Percentiles rank a stretch among this genome's conserved stretches.
phyloP scores from a whole-genome alignment of 768 basidiomycete species.

The Rhodotorula paludigena region DNA sequence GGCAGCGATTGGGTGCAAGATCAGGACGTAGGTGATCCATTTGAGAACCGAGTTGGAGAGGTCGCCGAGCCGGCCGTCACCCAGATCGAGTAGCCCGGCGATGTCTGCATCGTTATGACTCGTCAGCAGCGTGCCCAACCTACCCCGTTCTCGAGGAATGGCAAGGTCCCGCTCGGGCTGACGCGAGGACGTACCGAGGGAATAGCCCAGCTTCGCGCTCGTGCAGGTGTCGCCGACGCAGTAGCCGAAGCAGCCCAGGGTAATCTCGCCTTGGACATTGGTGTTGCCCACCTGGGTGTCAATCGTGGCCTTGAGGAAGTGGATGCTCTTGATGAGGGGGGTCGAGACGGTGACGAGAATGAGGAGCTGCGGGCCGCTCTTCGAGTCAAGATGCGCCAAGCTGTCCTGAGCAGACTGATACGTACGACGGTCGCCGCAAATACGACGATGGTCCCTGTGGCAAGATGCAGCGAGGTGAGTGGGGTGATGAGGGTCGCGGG shows the following conservation, averaged over 20 bases:
- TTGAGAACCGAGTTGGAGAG: constrained; percentile 81
- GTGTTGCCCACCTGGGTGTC: constrained; percentile 50
- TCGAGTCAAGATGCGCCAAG: no score
- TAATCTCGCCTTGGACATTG: constrained; percentile 56
- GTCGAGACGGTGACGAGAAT: constrained; percentile 85
- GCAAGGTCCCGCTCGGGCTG: neutral
- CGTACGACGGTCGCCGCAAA: constrained; percentile 29
- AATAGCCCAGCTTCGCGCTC: constrained; percentile 74
- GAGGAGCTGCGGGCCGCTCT: constrained; percentile 52
- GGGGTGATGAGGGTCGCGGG: neutral
- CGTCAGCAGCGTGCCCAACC: no score
- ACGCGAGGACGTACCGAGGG: constrained; percentile 59
- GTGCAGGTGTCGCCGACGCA: constrained; percentile 71
- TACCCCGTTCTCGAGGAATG: no score
- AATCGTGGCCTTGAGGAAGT: constrained; percentile 72
- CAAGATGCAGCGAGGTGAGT: neutral
- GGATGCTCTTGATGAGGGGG: constrained; percentile 80
- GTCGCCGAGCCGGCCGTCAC: constrained; percentile 56
- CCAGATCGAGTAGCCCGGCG: constrained; percentile 70
- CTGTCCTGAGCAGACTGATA: neutral
- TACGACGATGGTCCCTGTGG: constrained; percentile 33
- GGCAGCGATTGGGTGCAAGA: constrained; percentile 81
- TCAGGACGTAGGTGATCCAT: constrained; percentile 89
- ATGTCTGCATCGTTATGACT: constrained; percentile 70
- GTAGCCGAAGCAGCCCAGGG: constrained; percentile 85